These are phyloP conservation scores for Phytophthora macrochlamydospora DNA, from an alignment of 352 stramenopile genomes.

Conservation along the genomic window DNA sequence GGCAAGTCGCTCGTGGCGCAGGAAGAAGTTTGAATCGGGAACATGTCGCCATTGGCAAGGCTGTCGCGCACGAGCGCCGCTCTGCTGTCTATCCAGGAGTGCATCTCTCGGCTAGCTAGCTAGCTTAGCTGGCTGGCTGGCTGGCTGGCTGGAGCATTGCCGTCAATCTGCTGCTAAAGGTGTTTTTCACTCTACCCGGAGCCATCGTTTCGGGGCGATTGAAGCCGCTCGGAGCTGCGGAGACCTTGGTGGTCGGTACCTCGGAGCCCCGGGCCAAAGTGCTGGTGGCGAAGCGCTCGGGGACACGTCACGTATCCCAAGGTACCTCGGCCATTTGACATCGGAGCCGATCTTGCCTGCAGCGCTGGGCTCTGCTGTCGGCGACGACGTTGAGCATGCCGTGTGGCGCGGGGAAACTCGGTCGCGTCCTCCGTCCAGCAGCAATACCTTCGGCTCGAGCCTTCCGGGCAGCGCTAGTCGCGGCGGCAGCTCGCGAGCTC, in stretches of 20 bases:
- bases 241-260: conserved; percentile 25
- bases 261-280: conserved; percentile 5
- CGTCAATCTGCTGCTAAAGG: neutral
- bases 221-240: neutral
- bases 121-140: no score
- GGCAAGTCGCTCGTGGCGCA: neutral
- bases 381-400: neutral
- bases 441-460: neutral
- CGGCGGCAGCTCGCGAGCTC: conserved; percentile 1
- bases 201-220: neutral
- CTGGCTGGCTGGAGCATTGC: neutral
- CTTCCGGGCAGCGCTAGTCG: neutral
- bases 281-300: conserved; percentile 21
- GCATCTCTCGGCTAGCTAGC: no score
- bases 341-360: neutral
- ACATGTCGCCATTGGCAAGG: neutral
- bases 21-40: neutral
- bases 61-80: neutral
- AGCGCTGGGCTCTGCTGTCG: conserved; percentile 2
- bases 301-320: conserved; percentile 31
- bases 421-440: neutral
- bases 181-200: neutral
- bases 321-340: conserved; percentile 27
- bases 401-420: neutral
- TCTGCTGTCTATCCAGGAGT: neutral